Evolutionary conservation across 2,329 filamentous ascomycete genomes (phyloP).

Genomic region (Xylaria digitata): DNA sequence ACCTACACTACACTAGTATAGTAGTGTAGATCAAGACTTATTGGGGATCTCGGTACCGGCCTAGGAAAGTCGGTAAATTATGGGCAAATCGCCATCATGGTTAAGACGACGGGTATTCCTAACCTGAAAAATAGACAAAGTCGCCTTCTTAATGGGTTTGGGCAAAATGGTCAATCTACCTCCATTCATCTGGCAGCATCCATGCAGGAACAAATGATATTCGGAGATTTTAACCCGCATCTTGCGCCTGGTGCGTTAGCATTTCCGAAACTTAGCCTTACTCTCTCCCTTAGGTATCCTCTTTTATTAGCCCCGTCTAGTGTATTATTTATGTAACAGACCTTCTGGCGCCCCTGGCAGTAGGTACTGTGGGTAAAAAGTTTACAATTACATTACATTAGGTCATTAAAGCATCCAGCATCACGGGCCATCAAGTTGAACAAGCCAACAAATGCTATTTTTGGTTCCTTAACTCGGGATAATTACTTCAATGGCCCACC

Average conservation of each 20-base stretch:
- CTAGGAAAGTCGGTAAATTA: background rate
- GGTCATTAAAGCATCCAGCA: conserved; percentile 17
- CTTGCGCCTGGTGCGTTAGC: background rate
- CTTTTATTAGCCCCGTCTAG: too few relatives aligned
- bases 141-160: background rate
- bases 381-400: conserved; percentile 32
- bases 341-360: too few relatives aligned
- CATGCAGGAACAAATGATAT: background rate
- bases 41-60: background rate
- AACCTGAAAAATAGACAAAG: background rate
- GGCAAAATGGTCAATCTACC: conserved; percentile 1
- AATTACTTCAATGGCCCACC: too few relatives aligned
- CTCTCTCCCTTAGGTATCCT: too few relatives aligned
- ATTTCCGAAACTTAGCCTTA: conserved; percentile 5
- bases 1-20: too few relatives aligned
- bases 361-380: too few relatives aligned
- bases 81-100: background rate
- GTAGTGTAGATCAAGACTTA: background rate
- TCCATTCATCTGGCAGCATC: background rate
- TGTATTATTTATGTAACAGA: too few relatives aligned
- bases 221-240: background rate
- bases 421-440: background rate
- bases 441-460: background rate
- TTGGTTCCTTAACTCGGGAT: background rate
- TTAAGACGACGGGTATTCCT: conserved; percentile 5